These are phyloP conservation scores for Marasmius fiardii DNA, from an alignment of 1,284 basidiomycete species.

Conservation along the genomic window DNA sequence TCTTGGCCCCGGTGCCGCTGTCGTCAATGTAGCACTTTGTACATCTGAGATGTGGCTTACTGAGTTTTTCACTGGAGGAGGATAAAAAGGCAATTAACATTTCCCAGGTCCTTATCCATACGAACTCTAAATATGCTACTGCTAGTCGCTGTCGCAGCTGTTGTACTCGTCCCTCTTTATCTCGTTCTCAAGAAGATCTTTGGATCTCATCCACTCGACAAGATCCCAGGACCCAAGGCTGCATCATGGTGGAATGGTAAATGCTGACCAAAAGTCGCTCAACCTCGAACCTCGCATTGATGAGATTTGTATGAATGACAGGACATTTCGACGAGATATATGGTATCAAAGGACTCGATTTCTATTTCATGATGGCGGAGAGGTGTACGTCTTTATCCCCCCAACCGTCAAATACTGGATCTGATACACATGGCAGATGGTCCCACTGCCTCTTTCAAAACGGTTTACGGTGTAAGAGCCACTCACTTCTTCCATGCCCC, in stretches of 20 bases:
- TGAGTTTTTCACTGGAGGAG: too few relatives aligned
- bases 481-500: background rate
- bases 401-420: background rate
- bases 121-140: too few relatives aligned
- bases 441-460: background rate
- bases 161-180: too few relatives aligned
- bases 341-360: slow-evolving; percentile 3
- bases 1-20: too few relatives aligned
- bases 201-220: slow-evolving; percentile 5
- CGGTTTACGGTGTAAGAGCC: background rate
- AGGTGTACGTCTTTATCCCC: background rate
- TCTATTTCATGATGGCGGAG: slow-evolving; percentile 7
- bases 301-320: background rate
- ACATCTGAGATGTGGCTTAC: too few relatives aligned
- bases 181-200: too few relatives aligned
- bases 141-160: too few relatives aligned
- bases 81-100: too few relatives aligned
- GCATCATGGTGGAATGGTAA: slow-evolving; percentile 25
- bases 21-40: too few relatives aligned
- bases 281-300: background rate
- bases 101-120: too few relatives aligned
- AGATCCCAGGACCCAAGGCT: slow-evolving; percentile 28
- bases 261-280: background rate
- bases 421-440: background rate
- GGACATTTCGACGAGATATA: slow-evolving; percentile 4